Conservation (phyloP, 805 yeast genomes). For the Metschnikowia dekortorum region DNA sequence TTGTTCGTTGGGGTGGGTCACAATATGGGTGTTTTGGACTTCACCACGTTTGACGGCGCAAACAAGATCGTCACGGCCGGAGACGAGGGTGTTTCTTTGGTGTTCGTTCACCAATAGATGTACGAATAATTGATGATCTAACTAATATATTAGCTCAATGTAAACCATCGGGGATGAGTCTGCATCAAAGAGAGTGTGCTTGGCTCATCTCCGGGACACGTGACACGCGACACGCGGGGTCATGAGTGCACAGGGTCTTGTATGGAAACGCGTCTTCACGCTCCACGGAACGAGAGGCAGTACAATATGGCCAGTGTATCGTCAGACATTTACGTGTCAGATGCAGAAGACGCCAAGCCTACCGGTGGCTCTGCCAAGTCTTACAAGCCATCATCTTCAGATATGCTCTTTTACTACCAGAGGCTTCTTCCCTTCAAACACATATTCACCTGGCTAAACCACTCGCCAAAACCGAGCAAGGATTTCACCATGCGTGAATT, state of each 20-base stretch:
- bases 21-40: constrained; percentile 89
- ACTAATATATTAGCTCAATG: not conserved
- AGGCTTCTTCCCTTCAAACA: constrained; percentile 70
- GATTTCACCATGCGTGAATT: constrained; percentile 89
- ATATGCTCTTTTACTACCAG: constrained; percentile 69
- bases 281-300: not conserved
- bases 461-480: constrained; percentile 66
- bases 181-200: not conserved
- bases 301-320: not conserved
- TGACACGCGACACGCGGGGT: not conserved
- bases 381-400: constrained; percentile 45
- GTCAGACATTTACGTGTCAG: constrained; percentile 2
- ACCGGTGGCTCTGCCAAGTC: constrained; percentile 5
- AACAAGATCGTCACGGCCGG: constrained; percentile 84
- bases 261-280: not conserved
- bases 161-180: not conserved
- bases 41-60: constrained; percentile 63
- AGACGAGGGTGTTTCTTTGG: constrained; percentile 90
- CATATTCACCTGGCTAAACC: constrained; percentile 86
- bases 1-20: constrained; percentile 85
- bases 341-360: not conserved
- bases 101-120: constrained; percentile 37
- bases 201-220: not conserved
- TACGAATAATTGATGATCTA: not conserved
- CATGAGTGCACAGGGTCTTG: not conserved